Evolutionary conservation across 495 filamentous ascomycete species (phyloP), one percentile per base, ranked within the genome.

Genomic region (Aspergillus asperescens): DNA sequence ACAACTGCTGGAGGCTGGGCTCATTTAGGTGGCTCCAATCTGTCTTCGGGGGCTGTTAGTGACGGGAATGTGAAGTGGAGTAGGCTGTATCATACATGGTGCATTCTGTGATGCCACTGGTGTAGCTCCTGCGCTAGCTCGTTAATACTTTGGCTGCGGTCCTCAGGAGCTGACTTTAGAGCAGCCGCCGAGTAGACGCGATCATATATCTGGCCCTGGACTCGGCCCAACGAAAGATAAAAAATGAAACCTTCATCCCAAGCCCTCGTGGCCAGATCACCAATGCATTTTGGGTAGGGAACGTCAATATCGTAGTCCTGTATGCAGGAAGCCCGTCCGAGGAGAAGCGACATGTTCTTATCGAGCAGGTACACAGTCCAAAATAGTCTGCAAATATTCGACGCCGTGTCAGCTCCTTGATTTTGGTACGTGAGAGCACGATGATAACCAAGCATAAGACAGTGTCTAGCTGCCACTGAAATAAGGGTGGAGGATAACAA

Each of bases 301-400:
- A 54, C 50, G 37, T 64, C 62, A 7, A 61, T 56, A 19, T 61
- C 62, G 24, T 59, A 57, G 29, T 59, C 58, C 43, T 59, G 62
- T 19, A 64, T 59, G 24, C 48, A 57, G 9, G 59, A 59, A 3
- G 56, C 55, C 5, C 59, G 54, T 0, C 62, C 62, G 12, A 62
- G 35, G 2, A 60, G 38, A 5, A 65, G 52, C 1, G 56, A 62
- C 37, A 59, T 58, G 23, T 48, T 57, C 25, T 60, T 59, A 25
- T 63, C 57, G 19, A 58, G 41, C 4, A 56, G 10, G 35, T 63
- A 63, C 1, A 58, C 50, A 1, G 48, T 58, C 61, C 61, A 63
- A 31, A 63, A 63, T 1, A 63, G 10, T 1, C 55, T 48, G 18
- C 57, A 46, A 15, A 52, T 60, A 12, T 32, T 47, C 9, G 52